Evolutionary conservation across 2,329 filamentous ascomycete genomes (phyloP), one percentile per base, ranked within the genome.

Genomic region (Biscogniauxia sp.): DNA sequence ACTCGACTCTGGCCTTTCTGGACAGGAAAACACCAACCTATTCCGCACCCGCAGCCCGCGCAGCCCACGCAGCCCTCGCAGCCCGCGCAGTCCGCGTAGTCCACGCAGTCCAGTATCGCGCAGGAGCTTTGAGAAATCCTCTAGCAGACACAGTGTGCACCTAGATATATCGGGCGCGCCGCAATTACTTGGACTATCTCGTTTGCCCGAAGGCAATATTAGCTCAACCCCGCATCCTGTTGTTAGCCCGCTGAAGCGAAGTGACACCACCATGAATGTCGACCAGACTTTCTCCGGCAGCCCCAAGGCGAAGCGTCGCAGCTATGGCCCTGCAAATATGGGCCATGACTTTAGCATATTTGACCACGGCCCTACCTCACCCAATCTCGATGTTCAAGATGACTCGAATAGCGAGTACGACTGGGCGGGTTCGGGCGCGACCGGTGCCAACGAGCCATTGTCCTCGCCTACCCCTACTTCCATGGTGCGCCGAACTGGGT

Each of bases 261-360:
- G 90, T 72, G 94, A 98, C 78, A 89, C 91, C 51, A 89, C 89
- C 56, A 94, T 96, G 90, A 92, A 92, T 70, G 79, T 96, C 54
- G 93, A 96, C 70, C 89, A 91, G 65, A 82, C 87, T 26, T 89
- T 84, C 68, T 82, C 90, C 59, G 91, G 91, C 67, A 97, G 91
- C 71, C 94, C 95, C 0, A 91, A 94, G 61, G 91, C 93, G 53
- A 97, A 97, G 80, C 86, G 95, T 66, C 87, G 95, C 70, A 97
- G 93, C 76, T 92, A 97, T 73, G 89, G 89, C 55, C 84, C 88
- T 51, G 81, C 88, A n/a, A 85, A 78, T 67, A 80, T 88, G 64
- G 82, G 82, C 53, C 74, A 79, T 25, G 83, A 83, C 67, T 90
- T 92, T 72, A 92, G 87, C 73, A 87, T 96, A 37, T 96, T 96